Conservation (phyloP, 176 grass and related monocot genomes). For the Aechmea fasciata region DNA sequence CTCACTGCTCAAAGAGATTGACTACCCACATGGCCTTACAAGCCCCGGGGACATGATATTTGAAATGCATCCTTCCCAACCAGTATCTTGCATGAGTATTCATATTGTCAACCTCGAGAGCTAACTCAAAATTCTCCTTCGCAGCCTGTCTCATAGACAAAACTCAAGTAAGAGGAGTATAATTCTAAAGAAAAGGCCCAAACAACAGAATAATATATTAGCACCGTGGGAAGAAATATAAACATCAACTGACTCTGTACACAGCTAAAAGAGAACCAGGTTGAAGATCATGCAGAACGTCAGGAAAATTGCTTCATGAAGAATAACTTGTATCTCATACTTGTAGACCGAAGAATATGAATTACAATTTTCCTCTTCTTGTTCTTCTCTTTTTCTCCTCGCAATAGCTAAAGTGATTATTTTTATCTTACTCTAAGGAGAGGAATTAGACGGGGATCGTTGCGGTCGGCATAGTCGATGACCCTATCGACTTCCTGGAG, state of each 20-base stretch:
- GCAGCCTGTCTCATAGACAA: conserved; percentile 41
- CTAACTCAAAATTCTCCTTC: conserved; percentile 91
- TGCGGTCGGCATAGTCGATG: conserved; percentile 70
- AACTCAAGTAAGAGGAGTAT: neutral
- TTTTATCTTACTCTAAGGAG: conserved; percentile 50
- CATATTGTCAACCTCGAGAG: conserved; percentile 75
- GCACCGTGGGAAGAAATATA: no score
- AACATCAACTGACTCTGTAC: no score
- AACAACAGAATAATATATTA: neutral
- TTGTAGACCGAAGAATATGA: no score
- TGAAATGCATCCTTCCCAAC: conserved; percentile 92
- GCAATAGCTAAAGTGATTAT: no score
- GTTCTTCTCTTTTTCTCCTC: no score
- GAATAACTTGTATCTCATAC: neutral
- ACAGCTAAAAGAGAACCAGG: no score
- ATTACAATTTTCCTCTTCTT: no score
- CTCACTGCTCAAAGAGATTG: neutral
- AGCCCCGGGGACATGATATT: conserved; percentile 90
- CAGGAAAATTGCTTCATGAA: no score
- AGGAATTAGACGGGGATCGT: conserved; percentile 71
- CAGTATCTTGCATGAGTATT: conserved; percentile 84
- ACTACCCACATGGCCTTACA: conserved; percentile 73
- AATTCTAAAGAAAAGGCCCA: conserved; percentile 8
- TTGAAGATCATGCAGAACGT: no score
- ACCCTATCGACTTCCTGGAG: conserved; percentile 87